Conservation (phyloP, 2,329 filamentous ascomycete genomes). For the Colletotrichum gigasporum region DNA sequence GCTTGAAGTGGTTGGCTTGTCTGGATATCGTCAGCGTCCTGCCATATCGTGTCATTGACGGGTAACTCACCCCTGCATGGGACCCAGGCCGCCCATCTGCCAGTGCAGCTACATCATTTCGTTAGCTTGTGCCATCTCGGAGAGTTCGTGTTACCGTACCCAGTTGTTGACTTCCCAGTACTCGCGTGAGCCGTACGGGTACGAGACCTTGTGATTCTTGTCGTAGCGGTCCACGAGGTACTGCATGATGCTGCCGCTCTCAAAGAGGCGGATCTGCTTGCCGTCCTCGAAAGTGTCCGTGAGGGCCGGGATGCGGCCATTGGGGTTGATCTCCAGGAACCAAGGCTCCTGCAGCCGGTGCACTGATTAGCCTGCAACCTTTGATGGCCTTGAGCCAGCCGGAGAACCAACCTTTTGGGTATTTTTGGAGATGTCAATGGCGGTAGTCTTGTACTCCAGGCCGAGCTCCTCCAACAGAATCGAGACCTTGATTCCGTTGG, state of each 20-base stretch:
- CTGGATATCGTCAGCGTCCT: constrained; percentile 36
- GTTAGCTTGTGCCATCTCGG: constrained; percentile 8
- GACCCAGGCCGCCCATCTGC: constrained; percentile 83
- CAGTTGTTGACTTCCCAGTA: constrained; percentile 84
- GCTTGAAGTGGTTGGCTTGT: constrained; percentile 84
- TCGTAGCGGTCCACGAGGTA: constrained; percentile 88
- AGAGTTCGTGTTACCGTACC: constrained; percentile 51
- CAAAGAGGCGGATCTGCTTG: constrained; percentile 79
- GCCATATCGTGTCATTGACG: neutral
- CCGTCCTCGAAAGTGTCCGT: constrained; percentile 83
- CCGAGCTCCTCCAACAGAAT: constrained; percentile 88
- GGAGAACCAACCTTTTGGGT: constrained; percentile 29
- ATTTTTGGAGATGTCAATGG: constrained; percentile 78
- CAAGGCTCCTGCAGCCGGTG: constrained; percentile 69
- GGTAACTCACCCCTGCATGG: constrained; percentile 72
- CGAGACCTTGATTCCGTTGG: constrained; percentile 90
- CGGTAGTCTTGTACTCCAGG: constrained; percentile 77
- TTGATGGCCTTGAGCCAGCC: neutral
- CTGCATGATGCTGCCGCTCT: constrained; percentile 84
- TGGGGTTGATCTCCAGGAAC: constrained; percentile 93
- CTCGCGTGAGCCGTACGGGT: constrained; percentile 76
- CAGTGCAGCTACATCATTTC: constrained; percentile 64
- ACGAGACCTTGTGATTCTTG: constrained; percentile 82
- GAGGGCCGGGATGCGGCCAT: constrained; percentile 88
- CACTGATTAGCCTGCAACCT: neutral